A percentile compares a stretch with the other conserved stretches of the same genome.
phyloP scores from a whole-genome alignment of 768 basidiomycete species.

The Russula olivacea region DNA sequence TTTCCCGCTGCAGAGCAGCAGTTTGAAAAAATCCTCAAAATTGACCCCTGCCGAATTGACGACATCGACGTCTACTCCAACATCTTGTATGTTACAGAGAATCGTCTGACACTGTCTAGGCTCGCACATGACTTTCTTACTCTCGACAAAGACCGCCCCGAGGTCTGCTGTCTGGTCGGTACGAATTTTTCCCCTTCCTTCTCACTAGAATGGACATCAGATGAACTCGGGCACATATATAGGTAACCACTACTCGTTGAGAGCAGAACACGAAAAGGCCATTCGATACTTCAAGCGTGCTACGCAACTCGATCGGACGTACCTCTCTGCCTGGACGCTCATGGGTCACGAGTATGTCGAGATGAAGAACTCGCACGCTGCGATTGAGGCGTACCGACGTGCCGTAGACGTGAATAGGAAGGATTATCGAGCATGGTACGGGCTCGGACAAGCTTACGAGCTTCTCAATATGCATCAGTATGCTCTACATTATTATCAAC shows the following conservation, averaged over 20 bases:
- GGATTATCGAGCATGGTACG: slow-evolving; percentile 98
- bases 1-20: slow-evolving; percentile 79
- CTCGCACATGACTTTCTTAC: slow-evolving; percentile 88
- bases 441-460: slow-evolving; percentile 96
- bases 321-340: slow-evolving; percentile 95
- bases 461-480: slow-evolving; percentile 96
- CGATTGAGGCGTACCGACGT: slow-evolving; percentile 94
- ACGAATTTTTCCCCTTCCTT: slow-evolving; percentile 28
- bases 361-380: slow-evolving; percentile 98
- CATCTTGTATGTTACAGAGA: slow-evolving; percentile 93
- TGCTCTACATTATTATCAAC: slow-evolving; percentile 92
- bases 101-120: slow-evolving; percentile 78
- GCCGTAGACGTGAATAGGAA: slow-evolving; percentile 95
- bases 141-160: slow-evolving; percentile 88
- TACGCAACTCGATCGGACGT: slow-evolving; percentile 91
- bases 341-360: slow-evolving; percentile 99
- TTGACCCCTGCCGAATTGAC: slow-evolving; percentile 88
- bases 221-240: background rate
- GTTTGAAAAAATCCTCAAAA: slow-evolving; percentile 73
- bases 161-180: slow-evolving; percentile 96
- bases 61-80: slow-evolving; percentile 96
- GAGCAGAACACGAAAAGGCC: slow-evolving; percentile 92
- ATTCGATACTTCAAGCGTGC: slow-evolving; percentile 93
- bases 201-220: background rate
- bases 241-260: slow-evolving; percentile 98